These are phyloP conservation scores for Malania oleifera DNA, from an alignment of 164 flowering plant species.

Conservation along the genomic window DNA sequence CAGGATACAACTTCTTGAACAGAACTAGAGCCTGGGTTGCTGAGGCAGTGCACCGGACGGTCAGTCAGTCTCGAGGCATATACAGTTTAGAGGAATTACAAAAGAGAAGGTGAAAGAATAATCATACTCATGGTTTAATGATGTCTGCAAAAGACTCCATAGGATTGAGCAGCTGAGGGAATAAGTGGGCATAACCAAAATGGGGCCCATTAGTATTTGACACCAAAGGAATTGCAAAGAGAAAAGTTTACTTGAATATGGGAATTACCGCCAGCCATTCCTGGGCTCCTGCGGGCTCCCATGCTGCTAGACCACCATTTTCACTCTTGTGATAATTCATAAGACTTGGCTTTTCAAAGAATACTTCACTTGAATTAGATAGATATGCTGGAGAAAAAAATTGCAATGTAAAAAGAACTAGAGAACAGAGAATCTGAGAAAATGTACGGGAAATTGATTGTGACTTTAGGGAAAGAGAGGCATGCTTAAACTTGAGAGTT, in stretches of 20 bases:
- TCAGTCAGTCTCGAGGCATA: neutral
- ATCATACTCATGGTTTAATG: constrained; percentile 28
- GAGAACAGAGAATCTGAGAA: no score
- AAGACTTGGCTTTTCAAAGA: no score
- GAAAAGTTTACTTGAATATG: neutral
- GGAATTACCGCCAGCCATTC: constrained; percentile 35
- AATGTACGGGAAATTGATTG: no score
- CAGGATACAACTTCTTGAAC: constrained; percentile 38
- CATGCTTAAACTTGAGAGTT: no score
- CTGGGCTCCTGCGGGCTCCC: constrained; percentile 37
- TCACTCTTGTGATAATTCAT: constrained; percentile 14
- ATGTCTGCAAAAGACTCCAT: constrained; percentile 32
- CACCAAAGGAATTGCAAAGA: neutral
- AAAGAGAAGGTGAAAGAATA: no score
- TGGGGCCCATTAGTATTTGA: no score
- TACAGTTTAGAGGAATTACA: no score
- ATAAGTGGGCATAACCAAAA: neutral
- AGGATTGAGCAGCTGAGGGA: constrained; percentile 30
- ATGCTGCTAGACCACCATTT: constrained; percentile 38
- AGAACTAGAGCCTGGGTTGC: constrained; percentile 29
- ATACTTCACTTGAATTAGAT: no score
- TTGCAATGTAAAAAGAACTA: no score
- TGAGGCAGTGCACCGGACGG: constrained; percentile 37
- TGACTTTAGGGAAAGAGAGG: no score
- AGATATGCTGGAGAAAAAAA: no score